Evolutionary conservation across 1,139 yeast genomes (phyloP).

Genomic region (Eremothecium sinecaudum): DNA sequence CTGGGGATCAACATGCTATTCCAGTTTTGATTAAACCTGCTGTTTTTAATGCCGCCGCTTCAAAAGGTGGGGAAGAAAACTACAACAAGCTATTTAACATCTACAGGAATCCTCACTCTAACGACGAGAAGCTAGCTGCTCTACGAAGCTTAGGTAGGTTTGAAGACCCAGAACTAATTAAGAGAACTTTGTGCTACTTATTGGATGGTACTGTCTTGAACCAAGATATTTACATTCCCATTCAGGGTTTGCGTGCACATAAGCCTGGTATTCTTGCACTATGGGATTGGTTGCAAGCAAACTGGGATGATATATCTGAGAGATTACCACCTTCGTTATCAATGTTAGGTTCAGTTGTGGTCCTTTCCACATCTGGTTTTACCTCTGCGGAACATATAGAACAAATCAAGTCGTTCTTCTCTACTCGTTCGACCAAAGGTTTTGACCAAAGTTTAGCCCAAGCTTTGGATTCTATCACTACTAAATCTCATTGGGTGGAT

Average conservation of each 20-base stretch:
- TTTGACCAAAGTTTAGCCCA: constrained; percentile 67
- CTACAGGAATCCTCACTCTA: constrained; percentile 55
- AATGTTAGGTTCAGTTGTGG: constrained; percentile 67
- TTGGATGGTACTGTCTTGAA: constrained; percentile 63
- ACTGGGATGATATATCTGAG: constrained; percentile 60
- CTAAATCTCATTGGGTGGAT: constrained; percentile 56
- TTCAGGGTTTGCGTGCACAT: constrained; percentile 59
- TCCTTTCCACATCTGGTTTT: constrained; percentile 53
- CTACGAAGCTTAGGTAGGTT: constrained; percentile 68
- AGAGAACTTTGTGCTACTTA: constrained; percentile 51
- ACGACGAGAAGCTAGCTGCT: constrained; percentile 71
- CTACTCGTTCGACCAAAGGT: constrained; percentile 55
- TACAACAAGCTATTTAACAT: constrained; percentile 57
- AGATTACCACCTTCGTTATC: constrained; percentile 75
- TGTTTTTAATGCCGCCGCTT: constrained; percentile 61
- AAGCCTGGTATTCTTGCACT: constrained; percentile 51
- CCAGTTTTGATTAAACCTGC: constrained; percentile 74
- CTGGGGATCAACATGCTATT: constrained; percentile 58
- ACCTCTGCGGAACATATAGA: constrained; percentile 51
- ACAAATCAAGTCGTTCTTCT: constrained; percentile 52
- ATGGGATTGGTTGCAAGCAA: constrained; percentile 69
- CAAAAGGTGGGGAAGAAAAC: constrained; percentile 51
- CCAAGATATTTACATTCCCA: constrained; percentile 77
- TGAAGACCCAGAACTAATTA: constrained; percentile 46
- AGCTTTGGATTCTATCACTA: constrained; percentile 54